A percentile compares a stretch with the other conserved stretches of the same genome.
These are phyloP conservation scores for Tuber umbilicatum DNA, from an alignment of 495 filamentous ascomycete species.

Conservation along the genomic window DNA sequence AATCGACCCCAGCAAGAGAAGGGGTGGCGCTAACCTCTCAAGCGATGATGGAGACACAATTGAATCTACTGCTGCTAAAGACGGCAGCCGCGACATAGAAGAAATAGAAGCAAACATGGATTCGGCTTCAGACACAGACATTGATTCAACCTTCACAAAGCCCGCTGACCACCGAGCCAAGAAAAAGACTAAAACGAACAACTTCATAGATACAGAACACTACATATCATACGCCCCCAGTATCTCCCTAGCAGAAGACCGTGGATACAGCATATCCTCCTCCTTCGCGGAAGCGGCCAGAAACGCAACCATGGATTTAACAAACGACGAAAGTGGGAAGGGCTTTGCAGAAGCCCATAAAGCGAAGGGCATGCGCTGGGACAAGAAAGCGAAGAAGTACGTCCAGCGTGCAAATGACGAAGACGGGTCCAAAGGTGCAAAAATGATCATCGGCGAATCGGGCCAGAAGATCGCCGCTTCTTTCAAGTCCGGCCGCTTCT, in stretches of 20 bases:
- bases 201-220: slow-evolving; percentile 74
- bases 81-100: slow-evolving; percentile 49
- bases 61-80: slow-evolving; percentile 42
- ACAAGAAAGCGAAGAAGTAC: slow-evolving; percentile 95
- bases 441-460: slow-evolving; percentile 79
- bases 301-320: slow-evolving; percentile 79
- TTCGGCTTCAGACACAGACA: slow-evolving; percentile 63
- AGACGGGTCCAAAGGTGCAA: slow-evolving; percentile 79
- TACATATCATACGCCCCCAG: slow-evolving; percentile 94
- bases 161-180: slow-evolving; percentile 30
- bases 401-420: slow-evolving; percentile 84
- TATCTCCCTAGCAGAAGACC: slow-evolving; percentile 72
- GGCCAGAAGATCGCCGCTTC: slow-evolving; percentile 91
- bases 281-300: slow-evolving; percentile 75
- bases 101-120: slow-evolving; percentile 45
- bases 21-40: slow-evolving; percentile 42
- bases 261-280: slow-evolving; percentile 73
- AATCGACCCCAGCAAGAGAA: slow-evolving; percentile 41
- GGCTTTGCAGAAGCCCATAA: slow-evolving; percentile 63
- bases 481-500: slow-evolving; percentile 89
- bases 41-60: slow-evolving; percentile 41
- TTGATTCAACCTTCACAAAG: slow-evolving; percentile 68
- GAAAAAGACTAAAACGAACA: slow-evolving; percentile 43
- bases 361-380: slow-evolving; percentile 74
- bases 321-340: slow-evolving; percentile 71